Evolutionary conservation across 225 moss, liverwort and hornwort species (phyloP).

Genomic region (Bryum argenteum): DNA sequence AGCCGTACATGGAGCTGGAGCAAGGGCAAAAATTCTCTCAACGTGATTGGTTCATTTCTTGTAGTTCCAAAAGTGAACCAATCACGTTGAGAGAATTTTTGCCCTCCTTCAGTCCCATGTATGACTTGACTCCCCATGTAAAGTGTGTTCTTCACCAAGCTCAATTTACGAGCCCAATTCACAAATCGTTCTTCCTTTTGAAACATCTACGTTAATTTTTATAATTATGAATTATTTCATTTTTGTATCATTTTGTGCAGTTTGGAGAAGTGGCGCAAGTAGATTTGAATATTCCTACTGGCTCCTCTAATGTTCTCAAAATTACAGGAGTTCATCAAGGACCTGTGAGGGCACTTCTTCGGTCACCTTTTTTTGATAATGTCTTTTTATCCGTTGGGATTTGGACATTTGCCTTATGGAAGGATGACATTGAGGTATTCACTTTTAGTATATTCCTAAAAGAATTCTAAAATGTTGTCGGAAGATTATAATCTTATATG

Average conservation of each 20-base stretch:
- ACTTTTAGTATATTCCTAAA: not conserved
- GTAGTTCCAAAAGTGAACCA: no score
- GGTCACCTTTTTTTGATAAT: conserved; percentile 77
- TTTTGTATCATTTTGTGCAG: conserved; percentile 29
- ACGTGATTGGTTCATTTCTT: no score
- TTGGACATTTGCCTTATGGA: conserved; percentile 96
- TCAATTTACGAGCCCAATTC: no score
- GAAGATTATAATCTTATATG: not conserved
- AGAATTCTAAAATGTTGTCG: not conserved
- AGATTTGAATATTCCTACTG: conserved; percentile 59
- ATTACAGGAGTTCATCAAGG: conserved; percentile 59
- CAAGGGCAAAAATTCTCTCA: no score
- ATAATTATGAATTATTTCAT: no score
- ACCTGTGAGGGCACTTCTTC: conserved; percentile 66
- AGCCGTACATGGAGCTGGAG: no score
- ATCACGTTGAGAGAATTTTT: no score
- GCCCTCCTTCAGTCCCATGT: no score
- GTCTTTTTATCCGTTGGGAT: conserved; percentile 75
- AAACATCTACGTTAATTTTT: no score
- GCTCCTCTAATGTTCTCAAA: conserved; percentile 46
- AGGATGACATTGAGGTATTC: conserved; percentile 61
- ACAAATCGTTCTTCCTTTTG: no score
- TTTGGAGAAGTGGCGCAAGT: conserved; percentile 83
- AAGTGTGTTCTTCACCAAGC: no score
- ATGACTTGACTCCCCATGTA: no score